These are phyloP conservation scores for Echium plantagineum DNA, from an alignment of 257 asterid genomes.

Conservation along the genomic window DNA sequence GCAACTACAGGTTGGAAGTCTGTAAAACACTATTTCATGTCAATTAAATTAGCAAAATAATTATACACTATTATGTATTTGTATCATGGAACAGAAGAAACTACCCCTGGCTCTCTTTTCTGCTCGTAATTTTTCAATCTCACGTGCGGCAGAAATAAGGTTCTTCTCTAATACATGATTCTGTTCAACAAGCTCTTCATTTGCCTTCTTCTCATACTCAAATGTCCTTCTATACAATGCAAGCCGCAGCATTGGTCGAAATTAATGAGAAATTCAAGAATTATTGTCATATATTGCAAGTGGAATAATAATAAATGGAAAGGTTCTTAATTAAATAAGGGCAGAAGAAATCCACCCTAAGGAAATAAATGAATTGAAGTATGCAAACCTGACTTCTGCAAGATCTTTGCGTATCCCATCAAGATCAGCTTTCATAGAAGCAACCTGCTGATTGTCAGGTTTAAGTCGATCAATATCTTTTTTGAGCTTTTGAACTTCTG, in stretches of 20 bases:
- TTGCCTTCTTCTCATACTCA: constrained; percentile 74
- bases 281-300: background rate
- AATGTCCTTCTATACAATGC: constrained; percentile 40
- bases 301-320: background rate
- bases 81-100: constrained; percentile 9
- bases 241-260: background rate
- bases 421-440: constrained; percentile 50
- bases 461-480: constrained; percentile 52
- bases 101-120: constrained; percentile 41
- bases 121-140: constrained; percentile 72
- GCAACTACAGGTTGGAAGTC: background rate
- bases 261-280: background rate
- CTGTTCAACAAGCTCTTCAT: constrained; percentile 58
- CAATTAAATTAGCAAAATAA: background rate
- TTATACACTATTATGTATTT: background rate
- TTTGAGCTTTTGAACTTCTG: constrained; percentile 46
- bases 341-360: background rate
- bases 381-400: constrained; percentile 56
- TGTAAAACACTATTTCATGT: background rate
- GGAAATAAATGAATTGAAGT: constrained; percentile 1
- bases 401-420: constrained; percentile 64
- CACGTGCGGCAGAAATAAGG: constrained; percentile 81
- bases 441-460: constrained; percentile 54
- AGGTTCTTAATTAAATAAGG: background rate
- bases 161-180: constrained; percentile 63